Conservation (phyloP, 2,329 filamentous ascomycete species). For the Leptodontidium sp. region DNA sequence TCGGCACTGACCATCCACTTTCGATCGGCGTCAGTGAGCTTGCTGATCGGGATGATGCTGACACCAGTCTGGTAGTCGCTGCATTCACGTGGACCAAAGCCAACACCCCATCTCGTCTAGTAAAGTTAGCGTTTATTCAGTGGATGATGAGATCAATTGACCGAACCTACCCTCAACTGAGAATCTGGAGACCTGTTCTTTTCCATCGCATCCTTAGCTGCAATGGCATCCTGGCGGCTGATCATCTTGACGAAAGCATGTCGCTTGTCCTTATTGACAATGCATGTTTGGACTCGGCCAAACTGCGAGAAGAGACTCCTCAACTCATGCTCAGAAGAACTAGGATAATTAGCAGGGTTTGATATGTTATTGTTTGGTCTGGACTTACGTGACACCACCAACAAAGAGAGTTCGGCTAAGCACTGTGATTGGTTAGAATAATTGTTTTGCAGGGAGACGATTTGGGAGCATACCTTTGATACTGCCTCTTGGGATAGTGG, state of each 20-base stretch:
- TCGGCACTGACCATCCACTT: conserved; percentile 98
- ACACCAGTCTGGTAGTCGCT: conserved; percentile 93
- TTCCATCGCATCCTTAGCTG: conserved; percentile 89
- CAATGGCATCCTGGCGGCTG: conserved; percentile 82
- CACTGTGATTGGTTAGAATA: conserved; percentile 58
- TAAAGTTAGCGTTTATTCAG: conserved; percentile 42
- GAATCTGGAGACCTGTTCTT: conserved; percentile 75
- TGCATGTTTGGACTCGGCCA: conserved; percentile 93
- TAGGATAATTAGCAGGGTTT: conserved; percentile 49
- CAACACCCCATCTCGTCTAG: conserved; percentile 95
- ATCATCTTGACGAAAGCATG: conserved; percentile 99
- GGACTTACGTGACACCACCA: conserved; percentile 85
- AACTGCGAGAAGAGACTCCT: conserved; percentile 81
- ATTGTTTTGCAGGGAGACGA: background rate
- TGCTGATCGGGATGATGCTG: conserved; percentile 90
- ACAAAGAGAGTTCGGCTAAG: conserved; percentile 95
- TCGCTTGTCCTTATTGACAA: conserved; percentile 96
- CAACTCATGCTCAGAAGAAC: conserved; percentile 82
- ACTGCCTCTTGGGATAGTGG: conserved; percentile 73
- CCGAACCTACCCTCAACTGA: conserved; percentile 41
- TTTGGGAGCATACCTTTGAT: conserved; percentile 70
- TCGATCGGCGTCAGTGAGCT: conserved; percentile 92
- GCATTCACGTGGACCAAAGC: conserved; percentile 95
- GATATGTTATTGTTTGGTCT: conserved; percentile 6
- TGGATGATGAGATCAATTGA: background rate